Evolutionary conservation across 2,329 filamentous ascomycete genomes (phyloP), one percentile per base, ranked within the genome.

Genomic region (Leptosphaerulina australis): DNA sequence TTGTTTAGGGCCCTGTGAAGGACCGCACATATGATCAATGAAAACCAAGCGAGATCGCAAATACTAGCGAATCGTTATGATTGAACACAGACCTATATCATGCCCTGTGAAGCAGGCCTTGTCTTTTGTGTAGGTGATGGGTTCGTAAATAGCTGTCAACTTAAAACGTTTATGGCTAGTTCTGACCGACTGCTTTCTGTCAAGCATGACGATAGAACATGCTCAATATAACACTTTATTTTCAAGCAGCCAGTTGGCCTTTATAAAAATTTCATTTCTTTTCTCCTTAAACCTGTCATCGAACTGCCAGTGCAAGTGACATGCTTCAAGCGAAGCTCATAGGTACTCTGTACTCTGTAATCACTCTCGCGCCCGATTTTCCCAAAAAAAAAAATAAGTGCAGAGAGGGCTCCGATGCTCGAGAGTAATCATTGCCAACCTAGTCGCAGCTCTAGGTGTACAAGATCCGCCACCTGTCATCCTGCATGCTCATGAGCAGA

Each of bases 261-360:
- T n/a, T n/a, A n/a, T n/a, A n/a, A n/a, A n/a, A n/a, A n/a, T n/a
- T n/a, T n/a, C n/a, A n/a, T n/a, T n/a, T n/a, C n/a, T n/a, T n/a
- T n/a, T n/a, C n/a, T n/a, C n/a, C n/a, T n/a, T n/a, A n/a, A n/a
- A n/a, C n/a, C n/a, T n/a, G n/a, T n/a, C n/a, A n/a, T n/a, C n/a
- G n/a, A n/a, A n/a, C n/a, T n/a, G n/a, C n/a, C n/a, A n/a, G n/a
- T n/a, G n/a, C n/a, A n/a, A n/a, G n/a, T n/a, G n/a, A n/a, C n/a
- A 30, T 51, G 33, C 48, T 41, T 1, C 48, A 51, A 28, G 48
- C 48, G 5, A 41, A 51, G 15, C 46, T 41, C 14, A 21, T 41
- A 31, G 15, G 37, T 6, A 33, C 20, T 1, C 30, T 21, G 10
- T 31, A 26, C 17, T 30, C 25, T 5, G 15, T 22, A n/a, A 12